Conservation (phyloP, 495 filamentous ascomycete genomes). For the Penicillium lividum region DNA sequence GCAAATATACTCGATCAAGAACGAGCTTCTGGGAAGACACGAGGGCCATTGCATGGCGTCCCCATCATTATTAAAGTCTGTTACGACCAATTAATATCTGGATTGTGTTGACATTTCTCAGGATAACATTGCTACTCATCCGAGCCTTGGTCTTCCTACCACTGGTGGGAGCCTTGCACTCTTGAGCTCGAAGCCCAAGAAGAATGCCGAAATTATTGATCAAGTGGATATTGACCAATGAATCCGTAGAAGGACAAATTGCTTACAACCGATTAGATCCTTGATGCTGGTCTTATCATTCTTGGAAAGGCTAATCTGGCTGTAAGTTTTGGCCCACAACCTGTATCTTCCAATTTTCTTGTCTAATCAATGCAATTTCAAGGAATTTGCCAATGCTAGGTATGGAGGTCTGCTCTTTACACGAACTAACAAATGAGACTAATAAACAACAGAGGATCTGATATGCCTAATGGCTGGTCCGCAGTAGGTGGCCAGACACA, state of each 20-base stretch:
- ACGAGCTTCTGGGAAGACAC: constrained; percentile 15
- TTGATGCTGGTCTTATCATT: constrained; percentile 46
- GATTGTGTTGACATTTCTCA: constrained; percentile 1
- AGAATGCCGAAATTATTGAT: constrained; percentile 32
- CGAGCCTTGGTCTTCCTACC: constrained; percentile 45
- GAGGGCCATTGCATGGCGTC: constrained; percentile 33
- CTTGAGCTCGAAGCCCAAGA: constrained; percentile 24
- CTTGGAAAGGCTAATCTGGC: constrained; percentile 50
- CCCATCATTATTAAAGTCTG: constrained; percentile 31
- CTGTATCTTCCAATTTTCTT: background rate
- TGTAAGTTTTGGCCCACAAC: constrained; percentile 10
- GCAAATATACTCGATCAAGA: constrained; percentile 32
- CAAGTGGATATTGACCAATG: constrained; percentile 4
- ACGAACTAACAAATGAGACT: background rate
- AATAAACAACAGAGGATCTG: constrained; percentile 23
- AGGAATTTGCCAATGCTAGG: constrained; percentile 20
- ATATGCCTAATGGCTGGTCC: constrained; percentile 45
- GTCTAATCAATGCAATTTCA: background rate
- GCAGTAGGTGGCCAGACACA: constrained; percentile 43
- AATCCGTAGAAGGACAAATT: background rate
- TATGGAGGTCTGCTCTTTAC: background rate
- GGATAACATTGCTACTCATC: constrained; percentile 39
- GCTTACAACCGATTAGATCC: constrained; percentile 24
- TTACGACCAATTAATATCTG: constrained; percentile 5
- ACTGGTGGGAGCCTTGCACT: constrained; percentile 45